phyloP scores from a whole-genome alignment of 2,329 filamentous ascomycete species.

The Penicillium sp. region DNA sequence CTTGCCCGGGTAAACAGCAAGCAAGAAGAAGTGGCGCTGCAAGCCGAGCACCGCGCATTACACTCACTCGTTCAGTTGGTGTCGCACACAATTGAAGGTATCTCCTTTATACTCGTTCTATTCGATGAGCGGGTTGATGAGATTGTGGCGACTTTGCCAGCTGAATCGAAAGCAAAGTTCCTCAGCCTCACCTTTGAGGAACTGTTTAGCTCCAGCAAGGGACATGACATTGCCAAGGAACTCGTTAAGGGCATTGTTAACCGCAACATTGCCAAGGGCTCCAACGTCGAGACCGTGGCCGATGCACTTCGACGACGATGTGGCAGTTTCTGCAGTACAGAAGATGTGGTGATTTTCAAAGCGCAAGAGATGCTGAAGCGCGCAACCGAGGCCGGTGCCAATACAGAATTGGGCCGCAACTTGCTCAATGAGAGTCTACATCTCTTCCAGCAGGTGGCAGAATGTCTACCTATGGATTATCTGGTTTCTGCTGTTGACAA shows the following conservation, averaged over 20 bases:
- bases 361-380: constrained; percentile 92
- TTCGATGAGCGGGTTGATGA: constrained; percentile 93
- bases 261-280: constrained; percentile 92
- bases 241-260: constrained; percentile 98
- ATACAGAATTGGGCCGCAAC: constrained; percentile 72
- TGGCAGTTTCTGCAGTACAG: constrained; percentile 94
- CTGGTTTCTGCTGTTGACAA: constrained; percentile 73
- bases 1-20: constrained; percentile 73
- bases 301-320: constrained; percentile 90
- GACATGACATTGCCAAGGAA: constrained; percentile 87
- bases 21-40: constrained; percentile 86
- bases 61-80: constrained; percentile 82
- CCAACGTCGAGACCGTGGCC: constrained; percentile 95
- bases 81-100: constrained; percentile 88
- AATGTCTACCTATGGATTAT: constrained; percentile 75
- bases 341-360: constrained; percentile 98
- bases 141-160: constrained; percentile 74
- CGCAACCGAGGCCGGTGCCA: constrained; percentile 72
- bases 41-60: constrained; percentile 90
- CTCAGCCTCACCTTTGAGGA: constrained; percentile 79
- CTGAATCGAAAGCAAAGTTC: constrained; percentile 65
- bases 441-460: constrained; percentile 84
- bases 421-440: constrained; percentile 84
- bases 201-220: constrained; percentile 74
- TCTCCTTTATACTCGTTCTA: constrained; percentile 90